Evolutionary conservation across 1,139 yeast species (phyloP), one percentile per base, ranked within the genome.

Genomic region (Pichia sp.): DNA sequence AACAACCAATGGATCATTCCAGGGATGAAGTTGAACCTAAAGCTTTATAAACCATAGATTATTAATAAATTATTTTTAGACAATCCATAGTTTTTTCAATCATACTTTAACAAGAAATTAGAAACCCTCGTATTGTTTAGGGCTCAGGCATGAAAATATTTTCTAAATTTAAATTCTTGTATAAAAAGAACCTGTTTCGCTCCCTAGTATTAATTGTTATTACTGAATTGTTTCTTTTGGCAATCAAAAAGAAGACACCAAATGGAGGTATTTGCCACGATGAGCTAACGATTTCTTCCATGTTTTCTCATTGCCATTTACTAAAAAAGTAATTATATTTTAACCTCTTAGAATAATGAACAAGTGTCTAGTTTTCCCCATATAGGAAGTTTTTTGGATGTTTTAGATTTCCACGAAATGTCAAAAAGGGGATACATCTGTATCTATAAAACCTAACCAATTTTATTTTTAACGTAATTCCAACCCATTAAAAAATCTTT

Each of bases 301-400:
- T 77, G 80, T 77, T 74, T 70, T 67, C 71, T 69, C 82, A 82
- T 77, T 78, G 83, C 83, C 83, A 78, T 77, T 73, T 74, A 55
- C 53, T 53, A 56, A 58, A 41, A 44, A 55, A 56, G 48, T 47
- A 52, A 53, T 55, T 53, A 56, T 51, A 48, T 56, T 52, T 53
- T 53, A 53, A 52, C 70, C 77, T 79, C 81, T 82, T 69, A 76
- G 79, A 71, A 52, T 52, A 69, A 60, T 55, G 59, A 48, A 48
- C 51, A 47, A 53, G 53, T 53, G 55, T 53, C 56, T 51, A 47
- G 50, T 54, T 53, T 49, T 59, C 68, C 76, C 81, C 77, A 68
- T 68, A 76, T 68, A 76, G 83, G 83, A 78, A 78, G 82, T 78
- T 78, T 70, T 77, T 59, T 65, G 63, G 66, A 73, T 72, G 77